phyloP scores from a whole-genome alignment of 495 filamentous ascomycete species.

The Apodospora peruviana region DNA sequence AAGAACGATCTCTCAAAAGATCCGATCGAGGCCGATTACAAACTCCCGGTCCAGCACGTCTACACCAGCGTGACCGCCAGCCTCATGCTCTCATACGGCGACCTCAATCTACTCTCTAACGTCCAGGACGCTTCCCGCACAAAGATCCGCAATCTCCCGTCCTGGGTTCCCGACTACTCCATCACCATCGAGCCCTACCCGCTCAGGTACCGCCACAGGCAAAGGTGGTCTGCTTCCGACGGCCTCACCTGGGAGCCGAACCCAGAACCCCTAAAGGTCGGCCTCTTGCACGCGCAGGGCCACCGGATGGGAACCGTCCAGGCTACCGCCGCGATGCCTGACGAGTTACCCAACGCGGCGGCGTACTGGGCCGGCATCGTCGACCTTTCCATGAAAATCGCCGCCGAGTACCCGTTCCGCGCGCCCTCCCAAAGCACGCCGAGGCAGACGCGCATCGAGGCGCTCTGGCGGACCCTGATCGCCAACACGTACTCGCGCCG shows the following conservation, averaged over 20 bases:
- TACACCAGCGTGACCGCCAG: constrained; percentile 1
- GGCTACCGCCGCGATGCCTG: constrained; percentile 6
- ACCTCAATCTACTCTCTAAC: constrained; percentile 4
- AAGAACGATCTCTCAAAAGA: neutral
- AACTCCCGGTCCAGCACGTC: neutral
- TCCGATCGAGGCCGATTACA: neutral
- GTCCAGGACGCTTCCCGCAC: constrained; percentile 5
- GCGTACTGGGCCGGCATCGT: constrained; percentile 7
- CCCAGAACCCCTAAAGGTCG: neutral
- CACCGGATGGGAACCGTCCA: neutral
- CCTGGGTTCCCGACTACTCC: constrained; percentile 14
- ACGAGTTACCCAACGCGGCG: constrained; percentile 1
- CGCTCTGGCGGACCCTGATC: constrained; percentile 9
- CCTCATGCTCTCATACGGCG: neutral
- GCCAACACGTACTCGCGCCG: constrained; percentile 3
- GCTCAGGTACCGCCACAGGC: neutral
- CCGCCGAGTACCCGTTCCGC: neutral
- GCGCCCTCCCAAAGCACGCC: neutral
- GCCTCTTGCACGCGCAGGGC: neutral
- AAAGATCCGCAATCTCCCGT: constrained; percentile 1
- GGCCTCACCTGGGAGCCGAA: constrained; percentile 2
- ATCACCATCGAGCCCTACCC: constrained; percentile 3
- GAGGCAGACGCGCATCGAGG: constrained; percentile 5
- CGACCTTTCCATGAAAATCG: neutral
- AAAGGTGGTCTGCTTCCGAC: constrained; percentile 4